Conservation (phyloP, 768 basidiomycete genomes). For the Macrolepiota albuminosa region DNA sequence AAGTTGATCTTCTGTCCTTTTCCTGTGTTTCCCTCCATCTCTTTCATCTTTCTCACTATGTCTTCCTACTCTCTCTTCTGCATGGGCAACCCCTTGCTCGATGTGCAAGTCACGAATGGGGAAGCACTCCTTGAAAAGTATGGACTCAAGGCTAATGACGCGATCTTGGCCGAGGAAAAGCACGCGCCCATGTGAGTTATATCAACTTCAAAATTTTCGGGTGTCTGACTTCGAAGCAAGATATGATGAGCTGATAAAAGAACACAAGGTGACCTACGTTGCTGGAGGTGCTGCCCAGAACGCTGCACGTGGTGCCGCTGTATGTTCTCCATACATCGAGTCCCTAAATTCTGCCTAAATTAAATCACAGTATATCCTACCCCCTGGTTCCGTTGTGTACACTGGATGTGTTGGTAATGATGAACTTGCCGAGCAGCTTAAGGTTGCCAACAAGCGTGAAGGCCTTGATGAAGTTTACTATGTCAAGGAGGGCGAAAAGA, state of each 20-base stretch:
- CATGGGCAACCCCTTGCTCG: constrained; percentile 94
- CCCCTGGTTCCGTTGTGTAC: constrained; percentile 85
- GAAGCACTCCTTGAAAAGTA: constrained; percentile 88
- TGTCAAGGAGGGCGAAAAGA: constrained; percentile 82
- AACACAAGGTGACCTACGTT: constrained; percentile 80
- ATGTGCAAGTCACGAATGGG: constrained; percentile 89
- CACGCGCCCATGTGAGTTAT: constrained; percentile 75
- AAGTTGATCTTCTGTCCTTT: not conserved
- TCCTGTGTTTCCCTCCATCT: not conserved
- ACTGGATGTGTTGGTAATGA: constrained; percentile 94
- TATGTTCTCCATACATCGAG: constrained; percentile 33
- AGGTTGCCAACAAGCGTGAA: constrained; percentile 87
- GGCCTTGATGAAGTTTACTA: constrained; percentile 86
- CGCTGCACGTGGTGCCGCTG: constrained; percentile 92
- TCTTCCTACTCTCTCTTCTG: constrained; percentile 64
- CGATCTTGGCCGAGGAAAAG: constrained; percentile 89
- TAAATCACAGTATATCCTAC: constrained; percentile 77
- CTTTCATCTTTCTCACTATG: constrained; percentile 23
- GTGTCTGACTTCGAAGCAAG: constrained; percentile 33
- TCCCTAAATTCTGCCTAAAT: constrained; percentile 6
- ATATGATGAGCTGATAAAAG: constrained; percentile 81
- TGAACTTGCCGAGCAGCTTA: constrained; percentile 84
- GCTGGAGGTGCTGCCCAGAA: constrained; percentile 98
- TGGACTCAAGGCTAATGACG: constrained; percentile 88
- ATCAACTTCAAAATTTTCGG: not conserved